Percentiles rank a stretch among this genome's conserved stretches.
phyloP scores from a whole-genome alignment of 108 stramenopile genomes.

The Cylindrotheca closterium region DNA sequence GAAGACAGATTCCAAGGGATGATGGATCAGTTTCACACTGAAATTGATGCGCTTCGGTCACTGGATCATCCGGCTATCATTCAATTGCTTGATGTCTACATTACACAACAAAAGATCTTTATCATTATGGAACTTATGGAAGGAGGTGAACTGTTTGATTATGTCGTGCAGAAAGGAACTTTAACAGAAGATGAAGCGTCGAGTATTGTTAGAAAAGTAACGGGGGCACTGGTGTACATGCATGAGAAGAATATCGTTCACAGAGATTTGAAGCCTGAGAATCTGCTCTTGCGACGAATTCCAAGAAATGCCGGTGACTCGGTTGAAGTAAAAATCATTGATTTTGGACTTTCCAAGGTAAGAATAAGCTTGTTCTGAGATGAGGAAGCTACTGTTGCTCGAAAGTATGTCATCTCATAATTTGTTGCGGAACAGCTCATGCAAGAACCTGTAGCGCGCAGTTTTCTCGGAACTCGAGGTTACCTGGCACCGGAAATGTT shows the following conservation, averaged over 20 bases:
- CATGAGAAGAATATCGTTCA: slow-evolving; percentile 95
- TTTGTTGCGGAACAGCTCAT: slow-evolving; percentile 52
- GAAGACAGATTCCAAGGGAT: slow-evolving; percentile 86
- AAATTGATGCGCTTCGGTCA: slow-evolving; percentile 79
- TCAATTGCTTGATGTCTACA: slow-evolving; percentile 90
- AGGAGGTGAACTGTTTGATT: slow-evolving; percentile 99
- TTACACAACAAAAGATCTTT: slow-evolving; percentile 88
- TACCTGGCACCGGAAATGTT: slow-evolving; percentile 98
- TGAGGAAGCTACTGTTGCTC: neutral
- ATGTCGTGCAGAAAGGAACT: slow-evolving; percentile 94
- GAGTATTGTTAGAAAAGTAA: slow-evolving; percentile 86
- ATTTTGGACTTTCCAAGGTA: slow-evolving; percentile 95
- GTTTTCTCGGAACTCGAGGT: slow-evolving; percentile 94
- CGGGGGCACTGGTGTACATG: slow-evolving; percentile 94
- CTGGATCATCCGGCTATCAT: slow-evolving; percentile 94
- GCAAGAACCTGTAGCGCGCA: slow-evolving; percentile 75
- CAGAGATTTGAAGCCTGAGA: slow-evolving; percentile 97
- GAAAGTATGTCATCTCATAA: slow-evolving; percentile 2
- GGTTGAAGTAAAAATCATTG: slow-evolving; percentile 95
- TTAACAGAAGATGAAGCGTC: slow-evolving; percentile 91
- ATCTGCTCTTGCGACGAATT: slow-evolving; percentile 44
- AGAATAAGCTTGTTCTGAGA: slow-evolving; percentile 11
- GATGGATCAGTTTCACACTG: slow-evolving; percentile 94
- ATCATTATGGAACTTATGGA: slow-evolving; percentile 98
- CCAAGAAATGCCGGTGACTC: slow-evolving; percentile 32